Evolutionary conservation across 225 moss, liverwort and hornwort species (phyloP).

Genomic region (Antitrichia curtipendula): DNA sequence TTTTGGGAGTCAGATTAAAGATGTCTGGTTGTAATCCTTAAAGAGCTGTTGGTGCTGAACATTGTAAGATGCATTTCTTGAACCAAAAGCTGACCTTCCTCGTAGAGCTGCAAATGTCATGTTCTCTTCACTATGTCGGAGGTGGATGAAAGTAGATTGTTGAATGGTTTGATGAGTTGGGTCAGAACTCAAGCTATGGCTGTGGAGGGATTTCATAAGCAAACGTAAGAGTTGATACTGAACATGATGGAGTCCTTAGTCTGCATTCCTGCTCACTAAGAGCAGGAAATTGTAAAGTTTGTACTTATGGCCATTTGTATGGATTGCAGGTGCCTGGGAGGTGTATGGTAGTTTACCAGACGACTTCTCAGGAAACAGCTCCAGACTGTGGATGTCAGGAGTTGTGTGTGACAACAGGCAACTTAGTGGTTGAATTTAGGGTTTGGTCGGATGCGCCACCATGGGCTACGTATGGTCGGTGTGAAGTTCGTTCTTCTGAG

Average conservation of each 20-base stretch:
- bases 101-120: not conserved
- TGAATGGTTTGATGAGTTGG: not conserved
- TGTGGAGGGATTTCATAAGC: not conserved
- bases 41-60: not conserved
- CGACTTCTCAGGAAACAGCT: slow-evolving; percentile 28
- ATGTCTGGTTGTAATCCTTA: not conserved
- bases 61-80: not conserved
- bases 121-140: not conserved
- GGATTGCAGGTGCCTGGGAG: slow-evolving; percentile 38
- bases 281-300: not conserved
- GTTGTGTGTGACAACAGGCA: slow-evolving; percentile 23
- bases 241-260: not conserved
- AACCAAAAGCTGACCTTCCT: not conserved
- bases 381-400: slow-evolving; percentile 40
- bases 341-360: slow-evolving; percentile 18
- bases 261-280: not conserved
- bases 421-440: too few relatives aligned
- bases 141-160: not conserved
- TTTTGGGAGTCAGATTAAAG: not conserved
- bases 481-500: too few relatives aligned
- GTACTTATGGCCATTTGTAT: not conserved
- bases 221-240: not conserved
- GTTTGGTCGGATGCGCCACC: too few relatives aligned
- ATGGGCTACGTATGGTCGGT: too few relatives aligned
- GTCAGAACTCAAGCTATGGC: not conserved